These are phyloP conservation scores for Bipolaris oryzae DNA, from an alignment of 2,329 filamentous ascomycete genomes.

Conservation along the genomic window DNA sequence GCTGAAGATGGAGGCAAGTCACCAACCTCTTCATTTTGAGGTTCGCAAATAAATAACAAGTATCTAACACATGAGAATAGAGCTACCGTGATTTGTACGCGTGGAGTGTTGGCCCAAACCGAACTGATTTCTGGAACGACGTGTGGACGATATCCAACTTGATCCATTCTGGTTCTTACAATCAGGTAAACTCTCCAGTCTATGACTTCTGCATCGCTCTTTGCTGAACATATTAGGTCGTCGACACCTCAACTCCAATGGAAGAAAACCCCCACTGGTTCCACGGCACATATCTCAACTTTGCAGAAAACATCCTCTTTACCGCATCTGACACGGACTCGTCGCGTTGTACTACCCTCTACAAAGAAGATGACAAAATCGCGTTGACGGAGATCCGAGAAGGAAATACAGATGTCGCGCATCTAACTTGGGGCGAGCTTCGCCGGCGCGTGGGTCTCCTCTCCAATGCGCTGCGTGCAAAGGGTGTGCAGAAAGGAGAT, in stretches of 20 bases:
- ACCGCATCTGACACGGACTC: slow-evolving; percentile 52
- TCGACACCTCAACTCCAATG: slow-evolving; percentile 74
- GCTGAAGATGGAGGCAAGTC: slow-evolving; percentile 62
- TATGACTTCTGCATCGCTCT: too few relatives aligned
- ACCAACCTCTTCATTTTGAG: too few relatives aligned
- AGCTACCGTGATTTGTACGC: slow-evolving; percentile 72
- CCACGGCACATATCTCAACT: slow-evolving; percentile 73
- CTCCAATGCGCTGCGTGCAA: slow-evolving; percentile 68
- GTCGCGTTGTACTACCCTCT: slow-evolving; percentile 56
- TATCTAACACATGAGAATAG: slow-evolving; percentile 44
- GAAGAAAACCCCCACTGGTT: slow-evolving; percentile 79
- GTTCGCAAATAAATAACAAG: too few relatives aligned
- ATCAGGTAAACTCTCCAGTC: slow-evolving; percentile 20
- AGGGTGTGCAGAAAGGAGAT: slow-evolving; percentile 73
- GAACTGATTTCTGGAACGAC: slow-evolving; percentile 54
- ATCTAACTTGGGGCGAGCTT: slow-evolving; percentile 72
- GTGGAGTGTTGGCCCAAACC: slow-evolving; percentile 66
- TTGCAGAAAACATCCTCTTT: slow-evolving; percentile 80
- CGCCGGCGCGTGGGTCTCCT: slow-evolving; percentile 64
- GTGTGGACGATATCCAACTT: slow-evolving; percentile 38
- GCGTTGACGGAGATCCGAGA: slow-evolving; percentile 76
- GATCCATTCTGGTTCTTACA: slow-evolving; percentile 40
- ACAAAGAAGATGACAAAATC: slow-evolving; percentile 74
- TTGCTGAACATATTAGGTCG: slow-evolving; percentile 47
- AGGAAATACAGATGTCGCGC: slow-evolving; percentile 58